These are phyloP conservation scores for Epipyxis sp. DNA, from an alignment of 108 stramenopile species.

Conservation along the genomic window DNA sequence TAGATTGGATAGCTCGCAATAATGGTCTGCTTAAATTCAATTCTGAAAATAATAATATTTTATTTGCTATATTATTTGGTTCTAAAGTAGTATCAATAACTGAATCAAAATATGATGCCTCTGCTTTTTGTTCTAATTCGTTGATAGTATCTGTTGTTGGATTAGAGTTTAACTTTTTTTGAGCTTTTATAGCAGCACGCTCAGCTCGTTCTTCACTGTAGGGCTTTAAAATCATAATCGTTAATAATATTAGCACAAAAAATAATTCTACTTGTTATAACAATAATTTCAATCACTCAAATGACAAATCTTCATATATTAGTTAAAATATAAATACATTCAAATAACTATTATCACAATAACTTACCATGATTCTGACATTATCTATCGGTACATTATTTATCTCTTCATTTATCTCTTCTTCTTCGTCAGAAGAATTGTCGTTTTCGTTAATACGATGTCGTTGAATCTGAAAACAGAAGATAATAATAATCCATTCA, in stretches of 20 bases:
- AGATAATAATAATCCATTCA: too few species aligned
- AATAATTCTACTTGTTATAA: too few species aligned
- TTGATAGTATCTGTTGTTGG: background rate
- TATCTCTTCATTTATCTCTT: background rate
- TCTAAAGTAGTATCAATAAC: background rate
- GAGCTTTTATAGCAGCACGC: background rate
- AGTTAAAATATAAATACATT: background rate
- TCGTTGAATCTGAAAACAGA: too few species aligned
- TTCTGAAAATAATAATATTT: slow-evolving; percentile 72
- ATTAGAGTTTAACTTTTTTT: background rate
- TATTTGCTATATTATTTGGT: slow-evolving; percentile 8
- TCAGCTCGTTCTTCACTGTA: background rate
- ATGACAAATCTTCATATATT: too few species aligned
- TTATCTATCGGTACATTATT: background rate
- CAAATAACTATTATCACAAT: background rate
- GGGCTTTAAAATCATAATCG: background rate
- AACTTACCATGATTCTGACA: background rate
- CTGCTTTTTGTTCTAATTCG: background rate
- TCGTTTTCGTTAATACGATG: too few species aligned
- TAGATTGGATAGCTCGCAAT: slow-evolving; percentile 80
- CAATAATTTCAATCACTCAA: too few species aligned
- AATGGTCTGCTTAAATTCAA: slow-evolving; percentile 86
- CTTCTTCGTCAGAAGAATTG: background rate
- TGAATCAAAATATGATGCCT: background rate
- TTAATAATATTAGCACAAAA: background rate